These are phyloP conservation scores for Liriodendron chinense DNA, from an alignment of 164 flowering plant genomes.

Conservation along the genomic window DNA sequence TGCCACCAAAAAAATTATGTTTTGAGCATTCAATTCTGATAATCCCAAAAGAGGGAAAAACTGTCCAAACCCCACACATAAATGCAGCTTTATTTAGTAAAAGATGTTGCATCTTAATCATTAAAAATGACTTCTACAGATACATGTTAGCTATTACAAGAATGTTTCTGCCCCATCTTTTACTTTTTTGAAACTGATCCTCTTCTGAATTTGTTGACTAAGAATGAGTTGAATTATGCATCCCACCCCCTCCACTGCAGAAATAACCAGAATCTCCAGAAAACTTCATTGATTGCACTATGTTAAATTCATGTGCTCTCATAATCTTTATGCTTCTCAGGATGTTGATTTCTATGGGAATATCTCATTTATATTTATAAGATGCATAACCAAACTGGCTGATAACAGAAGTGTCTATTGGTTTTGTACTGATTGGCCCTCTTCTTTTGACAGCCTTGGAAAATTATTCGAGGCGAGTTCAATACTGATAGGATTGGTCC, in stretches of 20 bases:
- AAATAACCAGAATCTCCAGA: neutral
- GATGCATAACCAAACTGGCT: neutral
- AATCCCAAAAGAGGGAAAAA: too few relatives aligned
- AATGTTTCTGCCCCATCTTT: neutral
- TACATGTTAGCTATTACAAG: neutral
- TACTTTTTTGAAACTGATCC: neutral
- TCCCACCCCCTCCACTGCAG: neutral
- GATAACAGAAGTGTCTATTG: neutral
- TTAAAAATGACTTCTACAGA: too few relatives aligned
- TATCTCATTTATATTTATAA: neutral
- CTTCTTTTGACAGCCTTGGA: slow-evolving; percentile 33
- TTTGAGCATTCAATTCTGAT: too few relatives aligned
- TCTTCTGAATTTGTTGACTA: neutral
- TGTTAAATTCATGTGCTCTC: neutral
- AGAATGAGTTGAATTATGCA: neutral
- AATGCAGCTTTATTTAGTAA: too few relatives aligned
- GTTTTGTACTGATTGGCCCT: neutral
- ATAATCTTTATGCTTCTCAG: neutral
- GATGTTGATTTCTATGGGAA: neutral
- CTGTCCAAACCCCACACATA: too few relatives aligned
- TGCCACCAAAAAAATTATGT: too few relatives aligned
- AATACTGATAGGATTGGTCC: slow-evolving; percentile 35
- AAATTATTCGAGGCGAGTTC: slow-evolving; percentile 41
- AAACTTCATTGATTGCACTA: neutral
- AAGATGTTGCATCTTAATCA: too few relatives aligned